Evolutionary conservation across 1,284 basidiomycete genomes (phyloP), one percentile per base, ranked within the genome.

Genomic region (Rhodotorula sp.): DNA sequence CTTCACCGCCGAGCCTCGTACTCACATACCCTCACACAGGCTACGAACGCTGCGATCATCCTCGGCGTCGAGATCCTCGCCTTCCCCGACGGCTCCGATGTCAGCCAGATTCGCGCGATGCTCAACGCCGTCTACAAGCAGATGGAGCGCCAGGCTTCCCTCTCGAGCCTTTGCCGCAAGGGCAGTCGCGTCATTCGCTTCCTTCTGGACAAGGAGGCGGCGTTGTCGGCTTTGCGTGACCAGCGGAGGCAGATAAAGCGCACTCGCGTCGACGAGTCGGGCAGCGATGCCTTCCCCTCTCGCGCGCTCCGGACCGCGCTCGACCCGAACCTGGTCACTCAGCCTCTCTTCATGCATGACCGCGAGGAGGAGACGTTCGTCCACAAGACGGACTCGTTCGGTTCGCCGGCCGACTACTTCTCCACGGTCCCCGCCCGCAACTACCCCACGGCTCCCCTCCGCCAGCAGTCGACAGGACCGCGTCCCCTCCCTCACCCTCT

Each of bases 61-160:
- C 64, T 73, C 26, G 71, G 62, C 16, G 60, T 73, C 60, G 68
- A 70, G 24, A 58, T 62, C 7, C 66, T 73, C 47, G 61, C 68
- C 28, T 70, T 70, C 64, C 71, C 71, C 8, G 62, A 69, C 18
- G 68, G 67, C 9, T 54, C 62, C n/a, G 65, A 73, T 50, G 63
- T 69, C 51, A 64, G 62, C 13, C 34, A n/a, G 16, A 31, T 63
- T 1, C 68, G 68, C 24, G 58, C 68, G 28, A 66, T 65, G 24
- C 64, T 72, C 44, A 55, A 55, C 22, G 64, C 67, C 6, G 64
- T 62, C 5, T 52, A 51, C 34, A 60, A 57, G 47, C 70, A 72
- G 55, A 69, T 72, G 62, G 70, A 69, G 44, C 10, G 31, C 22
- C 67, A 68, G 30, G 37, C 68, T 37, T 28, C 58, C 0, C 18